These are phyloP conservation scores for Mycosphaerella arachidis DNA, from an alignment of 2,329 filamentous ascomycete species.

Conservation along the genomic window DNA sequence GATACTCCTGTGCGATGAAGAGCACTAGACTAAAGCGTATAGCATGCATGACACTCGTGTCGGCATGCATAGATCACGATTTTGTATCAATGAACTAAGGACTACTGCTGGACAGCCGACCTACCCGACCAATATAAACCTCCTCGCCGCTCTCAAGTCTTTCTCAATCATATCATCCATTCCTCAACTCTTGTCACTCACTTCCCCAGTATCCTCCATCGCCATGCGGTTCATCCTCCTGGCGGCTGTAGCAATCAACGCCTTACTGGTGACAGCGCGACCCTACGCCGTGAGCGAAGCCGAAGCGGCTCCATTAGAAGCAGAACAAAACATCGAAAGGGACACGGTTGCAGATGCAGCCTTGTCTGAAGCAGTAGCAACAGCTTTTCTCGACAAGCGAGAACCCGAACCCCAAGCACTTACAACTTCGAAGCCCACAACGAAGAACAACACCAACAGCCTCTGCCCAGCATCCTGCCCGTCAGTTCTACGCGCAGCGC, in stretches of 20 bases:
- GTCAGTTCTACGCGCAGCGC: background rate
- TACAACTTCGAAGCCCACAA: background rate
- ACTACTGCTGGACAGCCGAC: too few species aligned
- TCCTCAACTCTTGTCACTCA: too few species aligned
- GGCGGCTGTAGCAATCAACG: background rate
- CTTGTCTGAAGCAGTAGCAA: background rate
- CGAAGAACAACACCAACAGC: background rate
- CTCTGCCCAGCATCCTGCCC: background rate
- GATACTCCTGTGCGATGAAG: too few species aligned
- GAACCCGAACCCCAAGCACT: background rate
- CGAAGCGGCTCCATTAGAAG: background rate
- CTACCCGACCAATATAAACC: too few species aligned
- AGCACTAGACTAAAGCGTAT: too few species aligned
- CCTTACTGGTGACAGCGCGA: background rate
- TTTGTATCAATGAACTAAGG: too few species aligned
- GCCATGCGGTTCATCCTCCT: background rate
- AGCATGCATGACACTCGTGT: too few species aligned
- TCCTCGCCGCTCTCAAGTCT: too few species aligned
- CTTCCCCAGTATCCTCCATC: background rate
- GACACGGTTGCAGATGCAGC: background rate
- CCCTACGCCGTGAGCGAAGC: background rate
- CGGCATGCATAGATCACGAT: too few species aligned
- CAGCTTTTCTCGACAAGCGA: background rate
- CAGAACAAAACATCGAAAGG: background rate
- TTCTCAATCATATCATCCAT: too few species aligned